Conservation (phyloP, 1,139 yeast genomes). For the Candida sp. region DNA sequence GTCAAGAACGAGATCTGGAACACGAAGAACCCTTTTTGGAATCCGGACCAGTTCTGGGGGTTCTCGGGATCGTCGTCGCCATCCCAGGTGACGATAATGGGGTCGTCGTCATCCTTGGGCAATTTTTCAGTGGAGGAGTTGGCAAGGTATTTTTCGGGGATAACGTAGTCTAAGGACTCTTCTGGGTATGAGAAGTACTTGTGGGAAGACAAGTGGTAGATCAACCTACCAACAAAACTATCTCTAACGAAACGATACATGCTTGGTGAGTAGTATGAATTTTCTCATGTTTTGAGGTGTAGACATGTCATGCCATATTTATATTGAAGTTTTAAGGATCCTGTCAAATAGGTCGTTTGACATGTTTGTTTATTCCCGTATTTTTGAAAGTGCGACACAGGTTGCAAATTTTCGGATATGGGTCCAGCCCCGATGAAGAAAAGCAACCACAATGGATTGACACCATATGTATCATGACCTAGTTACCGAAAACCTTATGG, state of each 20-base stretch:
- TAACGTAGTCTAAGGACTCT: slow-evolving; percentile 33
- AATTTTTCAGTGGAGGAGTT: slow-evolving; percentile 3
- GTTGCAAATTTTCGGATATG: background rate
- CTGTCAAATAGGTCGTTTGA: background rate
- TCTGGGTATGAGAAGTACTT: slow-evolving; percentile 33
- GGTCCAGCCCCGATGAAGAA: background rate
- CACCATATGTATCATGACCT: background rate
- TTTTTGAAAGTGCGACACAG: background rate
- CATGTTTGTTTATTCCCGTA: background rate
- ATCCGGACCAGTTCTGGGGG: slow-evolving; percentile 59
- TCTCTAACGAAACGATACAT: slow-evolving; percentile 29
- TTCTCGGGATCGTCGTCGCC: slow-evolving; percentile 59
- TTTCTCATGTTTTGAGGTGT: background rate
- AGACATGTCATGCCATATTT: background rate
- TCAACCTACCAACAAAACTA: slow-evolving; percentile 36
- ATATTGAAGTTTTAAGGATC: background rate
- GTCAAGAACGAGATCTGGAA: slow-evolving; percentile 50
- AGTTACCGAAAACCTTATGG: background rate
- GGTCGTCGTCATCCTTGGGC: background rate
- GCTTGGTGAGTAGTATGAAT: background rate
- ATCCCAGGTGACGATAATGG: slow-evolving; percentile 40
- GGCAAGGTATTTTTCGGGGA: slow-evolving; percentile 33
- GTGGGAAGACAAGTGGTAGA: slow-evolving; percentile 35
- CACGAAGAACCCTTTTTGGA: slow-evolving; percentile 40
- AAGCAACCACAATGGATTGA: background rate